Conservation (phyloP, 306 rosid genomes). For the Ochetophila trinervis region DNA sequence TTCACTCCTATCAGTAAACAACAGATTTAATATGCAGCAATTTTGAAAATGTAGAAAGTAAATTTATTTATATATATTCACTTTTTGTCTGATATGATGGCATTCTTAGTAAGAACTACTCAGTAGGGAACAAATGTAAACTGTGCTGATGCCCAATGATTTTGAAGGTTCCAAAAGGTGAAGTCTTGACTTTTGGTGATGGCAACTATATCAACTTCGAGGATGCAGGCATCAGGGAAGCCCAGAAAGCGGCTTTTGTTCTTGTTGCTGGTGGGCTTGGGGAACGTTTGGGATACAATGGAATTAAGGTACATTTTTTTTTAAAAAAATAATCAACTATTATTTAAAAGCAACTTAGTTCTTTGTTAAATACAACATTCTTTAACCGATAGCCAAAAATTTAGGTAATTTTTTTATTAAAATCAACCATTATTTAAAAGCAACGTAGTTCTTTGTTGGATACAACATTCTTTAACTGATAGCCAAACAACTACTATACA, state of each 20-base stretch:
- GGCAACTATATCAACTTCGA: conserved; percentile 66
- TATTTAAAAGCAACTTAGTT: not conserved
- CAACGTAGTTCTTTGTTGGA: not conserved
- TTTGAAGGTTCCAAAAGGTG: conserved; percentile 89
- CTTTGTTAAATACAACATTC: not conserved
- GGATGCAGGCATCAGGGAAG: conserved; percentile 76
- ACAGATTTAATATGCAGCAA: too few relatives aligned
- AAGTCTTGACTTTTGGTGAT: conserved; percentile 64
- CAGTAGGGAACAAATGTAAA: conserved; percentile 1
- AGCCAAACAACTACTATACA: not conserved
- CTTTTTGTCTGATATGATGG: not conserved
- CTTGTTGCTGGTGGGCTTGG: conserved; percentile 99
- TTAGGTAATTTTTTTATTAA: conserved; percentile 59
- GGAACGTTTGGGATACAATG: conserved; percentile 93
- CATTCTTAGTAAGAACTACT: not conserved
- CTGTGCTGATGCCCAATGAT: conserved; percentile 22
- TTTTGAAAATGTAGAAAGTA: not conserved
- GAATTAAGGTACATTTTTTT: conserved; percentile 72
- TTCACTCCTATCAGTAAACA: too few relatives aligned
- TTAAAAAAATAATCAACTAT: conserved; percentile 1
- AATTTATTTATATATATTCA: not conserved
- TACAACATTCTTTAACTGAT: not conserved
- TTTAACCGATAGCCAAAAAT: conserved; percentile 25
- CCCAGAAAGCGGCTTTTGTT: conserved; percentile 77
- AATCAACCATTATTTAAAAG: not conserved